A percentile compares a stretch with the other conserved stretches of the same genome.
Conservation (phyloP, 148 eudicot genomes). For the Rhododendron ovatum region DNA sequence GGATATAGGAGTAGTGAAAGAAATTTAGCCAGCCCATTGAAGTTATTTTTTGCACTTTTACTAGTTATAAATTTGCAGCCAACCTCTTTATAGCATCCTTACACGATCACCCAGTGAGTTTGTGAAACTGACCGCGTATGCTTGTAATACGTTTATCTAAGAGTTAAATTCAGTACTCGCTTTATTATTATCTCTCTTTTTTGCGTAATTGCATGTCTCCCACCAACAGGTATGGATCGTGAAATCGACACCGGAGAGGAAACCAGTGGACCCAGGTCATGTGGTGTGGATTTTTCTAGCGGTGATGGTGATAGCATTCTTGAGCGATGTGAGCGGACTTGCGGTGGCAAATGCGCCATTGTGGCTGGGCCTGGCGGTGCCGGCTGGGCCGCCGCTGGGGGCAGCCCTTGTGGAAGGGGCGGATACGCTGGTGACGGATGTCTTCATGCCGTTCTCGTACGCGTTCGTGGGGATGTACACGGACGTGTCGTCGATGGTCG, state of each 20-base stretch:
- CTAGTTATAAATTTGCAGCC: too few relatives aligned
- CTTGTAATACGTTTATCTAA: background rate
- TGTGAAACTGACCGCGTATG: too few relatives aligned
- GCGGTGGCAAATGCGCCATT: slow-evolving; percentile 71
- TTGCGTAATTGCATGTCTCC: background rate
- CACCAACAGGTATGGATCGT: slow-evolving; percentile 46
- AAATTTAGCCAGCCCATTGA: background rate
- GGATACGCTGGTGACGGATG: slow-evolving; percentile 44
- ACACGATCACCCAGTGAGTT: too few relatives aligned
- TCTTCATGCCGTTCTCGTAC: slow-evolving; percentile 67
- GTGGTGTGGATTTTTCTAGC: slow-evolving; percentile 42
- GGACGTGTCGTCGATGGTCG: slow-evolving; percentile 36
- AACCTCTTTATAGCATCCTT: too few relatives aligned
- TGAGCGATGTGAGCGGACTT: slow-evolving; percentile 53
- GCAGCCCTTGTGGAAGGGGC: slow-evolving; percentile 54
- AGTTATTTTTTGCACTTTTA: background rate
- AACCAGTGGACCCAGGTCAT: slow-evolving; percentile 46
- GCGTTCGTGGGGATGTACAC: slow-evolving; percentile 54
- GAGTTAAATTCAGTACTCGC: background rate
- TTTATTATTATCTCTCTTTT: too few relatives aligned
- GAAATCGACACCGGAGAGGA: slow-evolving; percentile 50
- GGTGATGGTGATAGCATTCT: slow-evolving; percentile 35
- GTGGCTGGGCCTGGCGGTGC: slow-evolving; percentile 83
- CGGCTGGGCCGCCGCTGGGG: slow-evolving; percentile 81
- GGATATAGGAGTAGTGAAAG: too few relatives aligned